Percentiles rank a stretch among this genome's conserved stretches.
Conservation (phyloP, 2,329 filamentous ascomycete species). For the Diaporthe helianthi region DNA sequence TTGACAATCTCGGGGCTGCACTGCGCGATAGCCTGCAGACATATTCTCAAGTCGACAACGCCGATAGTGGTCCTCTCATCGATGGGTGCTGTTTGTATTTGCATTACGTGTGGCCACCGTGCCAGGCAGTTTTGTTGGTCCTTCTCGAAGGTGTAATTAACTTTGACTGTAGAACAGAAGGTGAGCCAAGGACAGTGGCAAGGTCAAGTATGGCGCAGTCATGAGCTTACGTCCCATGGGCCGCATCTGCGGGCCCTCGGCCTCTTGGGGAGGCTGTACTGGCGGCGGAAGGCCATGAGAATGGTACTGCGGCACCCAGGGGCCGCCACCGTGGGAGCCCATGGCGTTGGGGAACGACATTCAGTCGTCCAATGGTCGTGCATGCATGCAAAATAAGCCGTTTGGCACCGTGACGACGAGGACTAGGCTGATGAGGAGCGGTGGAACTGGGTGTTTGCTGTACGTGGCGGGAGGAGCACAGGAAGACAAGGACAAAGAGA, state of each 20-base stretch:
- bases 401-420: neutral
- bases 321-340: constrained; percentile 35
- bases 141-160: constrained; percentile 94
- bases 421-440: neutral
- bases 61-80: constrained; percentile 85
- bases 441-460: neutral
- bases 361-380: constrained; percentile 23
- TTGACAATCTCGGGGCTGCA: constrained; percentile 85
- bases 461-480: neutral
- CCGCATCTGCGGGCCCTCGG: constrained; percentile 63
- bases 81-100: constrained; percentile 80
- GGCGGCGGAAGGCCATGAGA: constrained; percentile 40
- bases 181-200: constrained; percentile 32
- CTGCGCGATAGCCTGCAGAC: constrained; percentile 79
- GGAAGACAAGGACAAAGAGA: neutral
- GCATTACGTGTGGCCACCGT: constrained; percentile 78
- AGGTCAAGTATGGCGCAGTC: constrained; percentile 42
- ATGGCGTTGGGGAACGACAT: constrained; percentile 38
- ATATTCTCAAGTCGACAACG: constrained; percentile 84
- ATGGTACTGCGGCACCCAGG: constrained; percentile 33
- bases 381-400: constrained; percentile 15
- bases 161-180: constrained; percentile 73
- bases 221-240: constrained; percentile 67
- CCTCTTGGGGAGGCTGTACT: constrained; percentile 37
- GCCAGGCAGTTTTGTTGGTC: constrained; percentile 90